A percentile compares a stretch with the other conserved stretches of the same genome.
These are phyloP conservation scores for Chrysophaeum taylorii DNA, from an alignment of 352 stramenopile species.

Conservation along the genomic window DNA sequence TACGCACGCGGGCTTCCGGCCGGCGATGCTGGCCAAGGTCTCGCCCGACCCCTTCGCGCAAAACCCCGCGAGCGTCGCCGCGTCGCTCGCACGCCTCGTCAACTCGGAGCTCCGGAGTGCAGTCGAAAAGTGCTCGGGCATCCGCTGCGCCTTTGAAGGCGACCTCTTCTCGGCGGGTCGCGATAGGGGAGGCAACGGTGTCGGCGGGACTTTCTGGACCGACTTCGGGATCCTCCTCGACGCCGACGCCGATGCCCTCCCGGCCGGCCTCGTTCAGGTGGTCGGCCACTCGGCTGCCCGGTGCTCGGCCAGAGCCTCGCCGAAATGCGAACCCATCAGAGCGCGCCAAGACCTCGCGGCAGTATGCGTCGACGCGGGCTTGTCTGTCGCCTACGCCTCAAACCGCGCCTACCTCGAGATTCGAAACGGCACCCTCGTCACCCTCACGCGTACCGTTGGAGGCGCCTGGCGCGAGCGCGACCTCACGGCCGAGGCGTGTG, in stretches of 20 bases:
- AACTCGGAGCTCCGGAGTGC: background rate
- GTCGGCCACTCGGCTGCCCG: background rate
- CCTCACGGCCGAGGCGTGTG: no score
- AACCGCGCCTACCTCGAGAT: constrained; percentile 11
- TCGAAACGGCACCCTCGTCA: no score
- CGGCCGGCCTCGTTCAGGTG: background rate
- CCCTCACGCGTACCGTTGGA: no score
- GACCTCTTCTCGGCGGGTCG: background rate
- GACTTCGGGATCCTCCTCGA: background rate
- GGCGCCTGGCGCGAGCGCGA: no score
- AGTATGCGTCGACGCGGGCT: background rate
- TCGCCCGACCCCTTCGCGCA: background rate
- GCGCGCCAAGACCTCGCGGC: background rate
- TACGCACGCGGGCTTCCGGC: background rate
- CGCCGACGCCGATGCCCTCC: background rate
- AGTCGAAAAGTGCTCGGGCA: background rate
- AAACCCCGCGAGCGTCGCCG: background rate
- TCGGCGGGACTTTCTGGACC: constrained; percentile 1
- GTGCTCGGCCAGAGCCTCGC: background rate
- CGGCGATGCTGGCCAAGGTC: background rate
- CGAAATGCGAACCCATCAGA: background rate
- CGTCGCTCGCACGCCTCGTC: background rate
- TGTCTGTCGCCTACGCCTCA: background rate
- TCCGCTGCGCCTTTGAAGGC: background rate
- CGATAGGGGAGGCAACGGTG: background rate